Percentiles rank a stretch among this genome's conserved stretches.
Conservation (phyloP, 2,329 filamentous ascomycete genomes). For the Apiospora arundinis region DNA sequence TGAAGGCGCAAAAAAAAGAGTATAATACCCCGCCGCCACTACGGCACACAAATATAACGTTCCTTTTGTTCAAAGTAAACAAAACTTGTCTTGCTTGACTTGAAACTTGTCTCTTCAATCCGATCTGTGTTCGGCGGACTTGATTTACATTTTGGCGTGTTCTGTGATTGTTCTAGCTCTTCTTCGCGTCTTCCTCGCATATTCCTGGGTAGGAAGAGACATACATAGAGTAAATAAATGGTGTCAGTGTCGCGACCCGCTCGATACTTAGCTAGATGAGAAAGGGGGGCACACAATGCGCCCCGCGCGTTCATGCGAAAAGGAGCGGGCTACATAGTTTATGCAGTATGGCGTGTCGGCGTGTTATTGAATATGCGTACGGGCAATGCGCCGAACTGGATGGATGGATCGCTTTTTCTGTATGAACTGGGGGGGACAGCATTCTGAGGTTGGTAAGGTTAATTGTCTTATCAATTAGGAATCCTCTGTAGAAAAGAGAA, state of each 20-base stretch:
- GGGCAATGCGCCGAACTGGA: too few relatives aligned
- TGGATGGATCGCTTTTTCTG: too few relatives aligned
- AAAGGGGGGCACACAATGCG: neutral
- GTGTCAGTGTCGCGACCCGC: neutral
- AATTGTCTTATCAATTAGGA: too few relatives aligned
- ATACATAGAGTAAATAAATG: neutral
- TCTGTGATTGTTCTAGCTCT: neutral
- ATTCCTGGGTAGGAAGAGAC: too few relatives aligned
- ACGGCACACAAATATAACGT: conserved; percentile 16
- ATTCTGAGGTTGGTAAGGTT: too few relatives aligned
- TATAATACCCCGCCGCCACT: conserved; percentile 19
- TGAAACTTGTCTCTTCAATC: neutral
- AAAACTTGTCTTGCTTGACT: neutral
- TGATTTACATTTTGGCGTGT: neutral
- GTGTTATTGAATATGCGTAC: too few relatives aligned
- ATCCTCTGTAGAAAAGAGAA: too few relatives aligned
- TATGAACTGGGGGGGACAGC: too few relatives aligned
- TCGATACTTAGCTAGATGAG: neutral
- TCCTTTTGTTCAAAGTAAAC: conserved; percentile 14
- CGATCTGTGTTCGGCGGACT: neutral
- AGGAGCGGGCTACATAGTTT: neutral
- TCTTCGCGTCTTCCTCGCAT: too few relatives aligned
- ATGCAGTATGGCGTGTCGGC: neutral
- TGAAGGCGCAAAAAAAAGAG: neutral
- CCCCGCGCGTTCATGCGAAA: conserved; percentile 7